Evolutionary conservation across 2,329 filamentous ascomycete genomes (phyloP).

Genomic region (Rugonectria rugulosa): DNA sequence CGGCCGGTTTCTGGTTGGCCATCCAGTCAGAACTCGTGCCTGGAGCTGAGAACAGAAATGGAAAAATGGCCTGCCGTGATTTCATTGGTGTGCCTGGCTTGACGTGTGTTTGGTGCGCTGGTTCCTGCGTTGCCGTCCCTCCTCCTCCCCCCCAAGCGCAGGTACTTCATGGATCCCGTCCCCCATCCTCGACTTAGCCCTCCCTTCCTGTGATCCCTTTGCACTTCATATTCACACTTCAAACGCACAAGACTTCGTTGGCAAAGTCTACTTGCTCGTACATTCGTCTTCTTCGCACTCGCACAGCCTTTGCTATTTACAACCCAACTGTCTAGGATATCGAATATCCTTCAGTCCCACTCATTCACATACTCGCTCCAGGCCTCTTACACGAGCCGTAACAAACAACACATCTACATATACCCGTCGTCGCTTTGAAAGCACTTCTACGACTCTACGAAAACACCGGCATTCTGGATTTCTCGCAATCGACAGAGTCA

Average conservation of each 20-base stretch:
- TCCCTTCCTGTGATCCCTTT: slow-evolving; percentile 25
- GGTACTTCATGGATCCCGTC: slow-evolving; percentile 35
- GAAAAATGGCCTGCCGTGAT: slow-evolving; percentile 3
- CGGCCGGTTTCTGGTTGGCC: slow-evolving; percentile 20
- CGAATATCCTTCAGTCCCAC: slow-evolving; percentile 35
- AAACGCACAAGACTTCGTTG: slow-evolving; percentile 58
- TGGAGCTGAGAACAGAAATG: slow-evolving; percentile 9
- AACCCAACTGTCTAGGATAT: slow-evolving; percentile 34
- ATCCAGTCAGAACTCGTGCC: slow-evolving; percentile 17
- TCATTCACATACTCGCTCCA: slow-evolving; percentile 20
- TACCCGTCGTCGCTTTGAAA: no score
- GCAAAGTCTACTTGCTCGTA: slow-evolving; percentile 56
- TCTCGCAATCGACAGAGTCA: slow-evolving; percentile 27
- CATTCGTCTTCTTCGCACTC: slow-evolving; percentile 31
- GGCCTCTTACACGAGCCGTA: slow-evolving; percentile 28
- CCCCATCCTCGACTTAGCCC: slow-evolving; percentile 23
- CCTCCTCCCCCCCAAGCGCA: slow-evolving; percentile 10
- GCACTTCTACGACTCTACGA: slow-evolving; percentile 34
- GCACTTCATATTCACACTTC: slow-evolving; percentile 33
- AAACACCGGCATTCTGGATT: slow-evolving; percentile 19
- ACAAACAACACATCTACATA: slow-evolving; percentile 8
- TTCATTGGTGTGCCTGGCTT: slow-evolving; percentile 16
- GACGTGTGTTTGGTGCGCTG: slow-evolving; percentile 13
- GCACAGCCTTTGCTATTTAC: slow-evolving; percentile 23
- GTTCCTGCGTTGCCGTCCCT: slow-evolving; percentile 24